Evolutionary conservation across 306 rosid species (phyloP).

Genomic region (Adenanthera pavonina): DNA sequence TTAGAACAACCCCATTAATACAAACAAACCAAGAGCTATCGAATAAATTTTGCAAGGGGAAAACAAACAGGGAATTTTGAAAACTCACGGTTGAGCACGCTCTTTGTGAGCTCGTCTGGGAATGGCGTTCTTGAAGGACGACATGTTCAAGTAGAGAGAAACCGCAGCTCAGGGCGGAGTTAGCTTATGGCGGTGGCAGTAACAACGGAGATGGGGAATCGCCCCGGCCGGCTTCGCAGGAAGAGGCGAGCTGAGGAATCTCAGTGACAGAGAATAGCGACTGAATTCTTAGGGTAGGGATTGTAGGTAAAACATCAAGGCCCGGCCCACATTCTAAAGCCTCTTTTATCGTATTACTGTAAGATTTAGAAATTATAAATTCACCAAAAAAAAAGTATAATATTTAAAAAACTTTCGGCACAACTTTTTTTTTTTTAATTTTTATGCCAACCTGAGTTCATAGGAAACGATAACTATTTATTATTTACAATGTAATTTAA

Average conservation of each 20-base stretch:
- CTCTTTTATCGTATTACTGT: neutral
- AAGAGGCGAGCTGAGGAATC: neutral
- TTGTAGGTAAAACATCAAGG: neutral
- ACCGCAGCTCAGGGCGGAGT: neutral
- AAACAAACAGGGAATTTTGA: neutral
- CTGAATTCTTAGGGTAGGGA: no score
- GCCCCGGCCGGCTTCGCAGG: neutral
- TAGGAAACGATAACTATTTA: no score
- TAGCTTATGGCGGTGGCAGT: neutral
- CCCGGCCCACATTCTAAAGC: neutral
- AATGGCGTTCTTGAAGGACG: constrained; percentile 77
- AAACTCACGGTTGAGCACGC: constrained; percentile 79
- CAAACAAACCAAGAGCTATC: neutral
- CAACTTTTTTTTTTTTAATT: no score
- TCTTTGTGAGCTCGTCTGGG: constrained; percentile 82
- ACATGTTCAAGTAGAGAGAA: constrained; percentile 45
- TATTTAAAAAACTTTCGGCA: no score
- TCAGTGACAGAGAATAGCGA: neutral
- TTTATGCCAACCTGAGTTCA: no score
- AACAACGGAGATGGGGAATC: neutral
- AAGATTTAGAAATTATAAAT: no score
- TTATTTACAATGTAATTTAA: no score
- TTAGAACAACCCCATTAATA: neutral
- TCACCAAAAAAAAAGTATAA: no score
- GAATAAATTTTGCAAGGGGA: neutral